These are phyloP conservation scores for Cryphonectria nitschkei DNA, from an alignment of 2,329 filamentous ascomycete genomes.

Conservation along the genomic window DNA sequence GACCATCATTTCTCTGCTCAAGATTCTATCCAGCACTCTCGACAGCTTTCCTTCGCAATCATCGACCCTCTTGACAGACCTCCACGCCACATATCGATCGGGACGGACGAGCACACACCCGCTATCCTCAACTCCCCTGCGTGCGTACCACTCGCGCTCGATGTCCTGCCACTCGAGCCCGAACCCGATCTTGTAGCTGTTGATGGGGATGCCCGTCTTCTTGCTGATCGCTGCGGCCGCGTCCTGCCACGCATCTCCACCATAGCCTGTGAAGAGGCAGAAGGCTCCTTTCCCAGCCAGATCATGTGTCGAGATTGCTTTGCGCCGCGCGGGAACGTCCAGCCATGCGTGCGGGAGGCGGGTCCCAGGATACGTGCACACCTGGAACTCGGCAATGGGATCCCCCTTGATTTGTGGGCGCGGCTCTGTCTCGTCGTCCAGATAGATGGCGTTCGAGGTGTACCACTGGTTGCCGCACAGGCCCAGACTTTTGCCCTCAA, in stretches of 20 bases:
- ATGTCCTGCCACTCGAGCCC: conserved; percentile 57
- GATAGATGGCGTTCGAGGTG: conserved; percentile 43
- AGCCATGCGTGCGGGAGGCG: conserved; percentile 61
- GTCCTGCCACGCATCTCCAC: conserved; percentile 51
- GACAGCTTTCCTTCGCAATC: conserved; percentile 27
- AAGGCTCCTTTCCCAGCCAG: conserved; percentile 53
- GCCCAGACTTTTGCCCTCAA: conserved; percentile 56
- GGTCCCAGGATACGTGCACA: conserved; percentile 55
- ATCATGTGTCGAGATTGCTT: conserved; percentile 53
- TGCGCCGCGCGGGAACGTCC: conserved; percentile 40
- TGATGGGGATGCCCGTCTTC: conserved; percentile 45
- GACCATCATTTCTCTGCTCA: conserved; percentile 8
- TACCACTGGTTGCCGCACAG: conserved; percentile 61
- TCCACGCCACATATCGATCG: conserved; percentile 56
- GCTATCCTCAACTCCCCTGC: conserved; percentile 53
- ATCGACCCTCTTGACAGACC: conserved; percentile 31
- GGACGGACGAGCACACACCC: conserved; percentile 56
- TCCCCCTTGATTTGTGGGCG: conserved; percentile 37
- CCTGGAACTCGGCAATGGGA: conserved; percentile 41
- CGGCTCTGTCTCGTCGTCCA: conserved; percentile 33
- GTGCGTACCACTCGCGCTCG: conserved; percentile 54
- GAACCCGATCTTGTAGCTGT: conserved; percentile 52
- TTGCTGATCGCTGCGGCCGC: conserved; percentile 43
- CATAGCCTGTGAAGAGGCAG: conserved; percentile 49
- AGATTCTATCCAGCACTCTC: conserved; percentile 26